These are phyloP conservation scores for Glycine latifolia DNA, from an alignment of 306 rosid genomes.

Conservation along the genomic window DNA sequence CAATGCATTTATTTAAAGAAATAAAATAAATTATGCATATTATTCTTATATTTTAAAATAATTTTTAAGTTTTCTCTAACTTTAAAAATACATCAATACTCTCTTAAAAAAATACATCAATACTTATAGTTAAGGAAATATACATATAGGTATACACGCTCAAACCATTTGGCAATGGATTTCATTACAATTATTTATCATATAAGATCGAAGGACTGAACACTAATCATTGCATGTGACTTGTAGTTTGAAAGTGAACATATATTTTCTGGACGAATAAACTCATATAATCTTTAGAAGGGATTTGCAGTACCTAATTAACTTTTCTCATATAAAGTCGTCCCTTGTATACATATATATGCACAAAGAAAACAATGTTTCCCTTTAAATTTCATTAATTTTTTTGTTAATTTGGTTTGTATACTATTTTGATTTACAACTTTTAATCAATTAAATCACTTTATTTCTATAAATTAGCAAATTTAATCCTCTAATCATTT, in stretches of 20 bases:
- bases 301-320: conserved; percentile 26
- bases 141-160: not conserved
- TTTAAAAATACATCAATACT: not conserved
- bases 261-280: conserved; percentile 1
- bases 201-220: conserved; percentile 14
- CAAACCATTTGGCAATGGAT: not conserved
- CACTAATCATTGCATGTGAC: conserved; percentile 43
- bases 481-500: not conserved
- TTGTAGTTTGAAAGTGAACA: not conserved
- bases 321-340: not conserved
- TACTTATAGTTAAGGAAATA: not conserved
- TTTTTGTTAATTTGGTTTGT: not conserved
- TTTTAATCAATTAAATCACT: not conserved
- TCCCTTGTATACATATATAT: not conserved
- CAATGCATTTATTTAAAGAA: not conserved
- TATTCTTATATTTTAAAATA: not conserved
- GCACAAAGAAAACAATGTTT: not conserved
- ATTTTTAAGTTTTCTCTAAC: not conserved
- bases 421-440: not conserved
- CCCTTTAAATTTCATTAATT: not conserved
- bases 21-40: not conserved
- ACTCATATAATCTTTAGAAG: conserved; percentile 15
- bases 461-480: not conserved
- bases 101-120: not conserved
- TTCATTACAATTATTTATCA: not conserved